A percentile compares a stretch with the other conserved stretches of the same genome.
These are phyloP conservation scores for Patellifolia procumbens DNA, from an alignment of 179 eudicot genomes.

Conservation along the genomic window DNA sequence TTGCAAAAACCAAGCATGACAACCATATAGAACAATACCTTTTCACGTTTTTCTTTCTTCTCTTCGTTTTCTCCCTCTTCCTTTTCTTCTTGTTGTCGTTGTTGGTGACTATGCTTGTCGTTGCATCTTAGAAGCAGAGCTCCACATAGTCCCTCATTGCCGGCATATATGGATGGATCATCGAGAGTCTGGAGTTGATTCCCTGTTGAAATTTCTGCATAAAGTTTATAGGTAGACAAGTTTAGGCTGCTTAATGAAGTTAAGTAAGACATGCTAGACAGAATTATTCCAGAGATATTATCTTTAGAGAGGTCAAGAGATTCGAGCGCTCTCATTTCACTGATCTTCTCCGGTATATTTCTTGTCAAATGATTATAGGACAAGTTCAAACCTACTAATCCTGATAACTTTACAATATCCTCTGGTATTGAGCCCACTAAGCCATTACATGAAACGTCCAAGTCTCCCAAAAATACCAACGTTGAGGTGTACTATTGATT, in stretches of 20 bases:
- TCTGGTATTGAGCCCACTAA: no score
- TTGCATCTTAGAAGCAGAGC: slow-evolving; percentile 31
- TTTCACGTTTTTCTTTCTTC: neutral
- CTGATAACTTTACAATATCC: no score
- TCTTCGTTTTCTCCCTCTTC: slow-evolving; percentile 14
- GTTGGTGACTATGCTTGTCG: neutral
- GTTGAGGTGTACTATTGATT: no score
- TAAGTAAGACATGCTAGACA: slow-evolving; percentile 37
- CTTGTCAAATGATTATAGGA: no score
- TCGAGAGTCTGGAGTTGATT: slow-evolving; percentile 37
- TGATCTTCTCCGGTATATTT: no score
- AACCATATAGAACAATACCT: slow-evolving; percentile 5
- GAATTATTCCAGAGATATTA: slow-evolving; percentile 40
- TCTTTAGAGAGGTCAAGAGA: slow-evolving; percentile 54
- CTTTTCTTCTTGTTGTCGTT: neutral
- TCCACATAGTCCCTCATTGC: slow-evolving; percentile 44
- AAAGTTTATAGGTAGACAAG: slow-evolving; percentile 44
- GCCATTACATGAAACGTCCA: no score
- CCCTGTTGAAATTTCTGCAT: slow-evolving; percentile 47
- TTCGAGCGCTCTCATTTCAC: slow-evolving; percentile 37
- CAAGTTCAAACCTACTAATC: no score
- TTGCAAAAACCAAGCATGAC: slow-evolving; percentile 29
- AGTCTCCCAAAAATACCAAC: no score
- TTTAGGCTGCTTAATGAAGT: slow-evolving; percentile 31
- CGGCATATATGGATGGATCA: slow-evolving; percentile 39